Base-by-base conservation (phyloP, 768 basidiomycete genomes). In the Boletus sensibilis region DNA sequence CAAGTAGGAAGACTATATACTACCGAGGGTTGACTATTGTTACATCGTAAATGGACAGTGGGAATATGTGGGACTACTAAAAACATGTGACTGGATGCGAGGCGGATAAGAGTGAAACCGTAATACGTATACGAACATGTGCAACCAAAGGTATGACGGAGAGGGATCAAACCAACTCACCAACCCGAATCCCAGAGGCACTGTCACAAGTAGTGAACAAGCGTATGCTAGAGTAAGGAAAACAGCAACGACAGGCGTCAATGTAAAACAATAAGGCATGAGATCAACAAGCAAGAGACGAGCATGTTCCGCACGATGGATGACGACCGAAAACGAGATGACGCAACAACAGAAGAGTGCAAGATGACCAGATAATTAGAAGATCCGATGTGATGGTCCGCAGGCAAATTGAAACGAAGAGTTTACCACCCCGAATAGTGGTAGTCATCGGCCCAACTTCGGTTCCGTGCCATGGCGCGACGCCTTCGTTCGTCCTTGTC, bases 391-490 rank as follows among this genome's bases (percentile, higher is more conserved):
- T 57, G 62, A 44, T 48, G 53, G 55, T 53, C 50, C 56, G 56
- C 25, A 53, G 18, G 31, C 5, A 55, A 29, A 41, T 33, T 18
- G 39, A 47, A 44, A 46, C 33, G 42, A 52, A 34, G 29, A 33
- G 29, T 20, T 64, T 68, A 88, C 87, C 87, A 89, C 40, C 87
- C 87, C 18, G 79, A 67, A 57, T 73, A 75, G 68, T 88, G 87
- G 67, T 79, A 88, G 58, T 88, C 84, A 56, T 86, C 80, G 21
- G 83, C 81, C 84, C 82, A 87, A 65, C 84, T 88, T 50, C 80
- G 78, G 67, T 86, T 87, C 60, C 85, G 73, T 50, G 82, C 79
- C 68, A 87, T 66, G 12, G 79, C 80, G 33, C 71, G 73, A 68
- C 69, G 72, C 61, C 61, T 75, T 60, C 69, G 75, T 65, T 76